A percentile compares a stretch with the other conserved stretches of the same genome.
Evolutionary conservation across 1,284 basidiomycete genomes (phyloP).

Genomic region (Malassezia caprae): DNA sequence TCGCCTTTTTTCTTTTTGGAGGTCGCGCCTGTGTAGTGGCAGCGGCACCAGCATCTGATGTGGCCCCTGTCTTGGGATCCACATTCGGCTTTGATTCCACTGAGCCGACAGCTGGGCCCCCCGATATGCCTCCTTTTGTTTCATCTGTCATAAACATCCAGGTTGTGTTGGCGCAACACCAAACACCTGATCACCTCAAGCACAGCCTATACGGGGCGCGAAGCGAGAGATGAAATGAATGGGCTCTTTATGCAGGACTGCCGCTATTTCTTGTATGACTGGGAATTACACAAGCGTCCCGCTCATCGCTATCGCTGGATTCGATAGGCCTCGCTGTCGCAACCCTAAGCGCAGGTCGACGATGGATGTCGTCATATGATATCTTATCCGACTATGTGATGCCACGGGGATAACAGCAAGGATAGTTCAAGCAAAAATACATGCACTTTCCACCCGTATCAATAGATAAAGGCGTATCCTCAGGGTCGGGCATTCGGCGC

Average conservation of each 20-base stretch:
- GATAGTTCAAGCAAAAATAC: neutral
- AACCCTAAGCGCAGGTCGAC: neutral
- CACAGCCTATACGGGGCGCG: neutral
- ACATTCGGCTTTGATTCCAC: neutral
- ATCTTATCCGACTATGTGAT: neutral
- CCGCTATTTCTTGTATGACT: neutral
- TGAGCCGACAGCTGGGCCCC: neutral
- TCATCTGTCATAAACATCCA: neutral
- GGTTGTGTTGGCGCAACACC: neutral
- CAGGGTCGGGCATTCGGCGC: neutral
- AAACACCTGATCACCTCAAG: neutral
- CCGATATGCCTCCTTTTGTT: neutral
- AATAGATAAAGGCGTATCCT: neutral
- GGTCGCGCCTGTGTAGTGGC: neutral
- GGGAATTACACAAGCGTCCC: neutral
- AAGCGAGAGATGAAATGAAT: neutral
- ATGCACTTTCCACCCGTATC: neutral
- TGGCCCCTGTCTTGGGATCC: neutral
- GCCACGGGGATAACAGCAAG: neutral
- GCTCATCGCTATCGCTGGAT: neutral
- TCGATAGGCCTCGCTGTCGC: neutral
- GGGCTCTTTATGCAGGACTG: neutral
- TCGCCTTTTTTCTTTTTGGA: conserved; percentile 62
- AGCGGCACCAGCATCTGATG: neutral
- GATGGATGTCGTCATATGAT: neutral